Conservation (phyloP, 108 stramenopile species). For the Mediolabrus comicus region DNA sequence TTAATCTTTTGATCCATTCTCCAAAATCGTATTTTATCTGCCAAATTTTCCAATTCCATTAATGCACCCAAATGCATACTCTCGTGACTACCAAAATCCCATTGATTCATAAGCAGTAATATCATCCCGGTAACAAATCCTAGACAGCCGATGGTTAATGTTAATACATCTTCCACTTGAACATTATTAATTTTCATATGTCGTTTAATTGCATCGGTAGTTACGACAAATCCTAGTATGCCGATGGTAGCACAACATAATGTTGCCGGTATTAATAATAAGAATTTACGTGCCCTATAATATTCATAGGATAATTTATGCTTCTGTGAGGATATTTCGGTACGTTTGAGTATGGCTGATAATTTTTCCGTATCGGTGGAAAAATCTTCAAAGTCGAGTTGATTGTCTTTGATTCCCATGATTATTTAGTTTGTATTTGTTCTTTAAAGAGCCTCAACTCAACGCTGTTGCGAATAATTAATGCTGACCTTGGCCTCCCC, state of each 20-base stretch:
- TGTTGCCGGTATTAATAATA: neutral
- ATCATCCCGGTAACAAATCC: constrained; percentile 18
- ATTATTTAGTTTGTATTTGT: neutral
- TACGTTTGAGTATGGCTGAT: constrained; percentile 35
- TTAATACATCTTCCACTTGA: constrained; percentile 26
- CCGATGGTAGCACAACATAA: constrained; percentile 16
- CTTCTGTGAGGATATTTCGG: constrained; percentile 25
- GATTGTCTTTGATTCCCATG: constrained; percentile 32
- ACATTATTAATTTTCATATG: constrained; percentile 35
- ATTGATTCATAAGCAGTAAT: constrained; percentile 30
- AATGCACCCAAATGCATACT: constrained; percentile 37
- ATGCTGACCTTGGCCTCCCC: too few relatives aligned
- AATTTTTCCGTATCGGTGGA: constrained; percentile 40
- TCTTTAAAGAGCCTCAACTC: too few relatives aligned
- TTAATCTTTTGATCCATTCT: constrained; percentile 30
- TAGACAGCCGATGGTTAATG: constrained; percentile 15
- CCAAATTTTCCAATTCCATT: constrained; percentile 24
- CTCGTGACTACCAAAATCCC: constrained; percentile 31
- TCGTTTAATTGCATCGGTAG: constrained; percentile 29
- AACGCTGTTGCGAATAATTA: too few relatives aligned
- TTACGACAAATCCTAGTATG: constrained; percentile 29
- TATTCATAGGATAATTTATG: constrained; percentile 34
- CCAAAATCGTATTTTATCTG: constrained; percentile 15
- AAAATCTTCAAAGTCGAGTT: constrained; percentile 44
- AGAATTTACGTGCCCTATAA: constrained; percentile 30